A percentile compares a stretch with the other conserved stretches of the same genome.
Evolutionary conservation across 2,329 filamentous ascomycete species (phyloP).

Genomic region (Talaromyces sp.): DNA sequence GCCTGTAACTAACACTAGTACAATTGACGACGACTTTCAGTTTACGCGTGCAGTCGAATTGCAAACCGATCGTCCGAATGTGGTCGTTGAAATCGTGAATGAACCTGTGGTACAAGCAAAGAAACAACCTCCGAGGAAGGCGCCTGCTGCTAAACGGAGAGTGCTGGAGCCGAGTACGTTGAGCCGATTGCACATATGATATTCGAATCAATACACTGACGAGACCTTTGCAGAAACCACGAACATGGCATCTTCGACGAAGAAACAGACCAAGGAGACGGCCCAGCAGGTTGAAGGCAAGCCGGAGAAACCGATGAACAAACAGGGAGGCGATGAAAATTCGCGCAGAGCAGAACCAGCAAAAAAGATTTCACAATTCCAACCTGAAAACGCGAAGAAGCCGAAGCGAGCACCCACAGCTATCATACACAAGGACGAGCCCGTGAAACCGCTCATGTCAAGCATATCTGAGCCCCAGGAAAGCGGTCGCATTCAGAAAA

Average conservation of each 20-base stretch:
- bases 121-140: conserved; percentile 21
- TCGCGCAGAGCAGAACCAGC: conserved; percentile 19
- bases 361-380: neutral
- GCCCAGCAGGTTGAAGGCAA: conserved; percentile 17
- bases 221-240: conserved; percentile 44
- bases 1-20: conserved; percentile 14
- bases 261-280: conserved; percentile 28
- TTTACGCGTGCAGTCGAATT: conserved; percentile 31
- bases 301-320: neutral
- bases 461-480: neutral
- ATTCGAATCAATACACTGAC: conserved; percentile 22
- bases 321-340: conserved; percentile 12
- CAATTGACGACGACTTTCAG: conserved; percentile 36
- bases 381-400: conserved; percentile 1
- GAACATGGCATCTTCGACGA: conserved; percentile 45
- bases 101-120: conserved; percentile 14
- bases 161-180: conserved; percentile 46
- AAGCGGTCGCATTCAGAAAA: neutral
- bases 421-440: neutral
- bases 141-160: conserved; percentile 30
- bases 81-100: neutral
- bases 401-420: conserved; percentile 8
- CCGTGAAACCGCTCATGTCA: neutral
- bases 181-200: neutral
- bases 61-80: conserved; percentile 17